Conservation (phyloP, 345 rosid genomes). For the Eucalyptus regnans region DNA sequence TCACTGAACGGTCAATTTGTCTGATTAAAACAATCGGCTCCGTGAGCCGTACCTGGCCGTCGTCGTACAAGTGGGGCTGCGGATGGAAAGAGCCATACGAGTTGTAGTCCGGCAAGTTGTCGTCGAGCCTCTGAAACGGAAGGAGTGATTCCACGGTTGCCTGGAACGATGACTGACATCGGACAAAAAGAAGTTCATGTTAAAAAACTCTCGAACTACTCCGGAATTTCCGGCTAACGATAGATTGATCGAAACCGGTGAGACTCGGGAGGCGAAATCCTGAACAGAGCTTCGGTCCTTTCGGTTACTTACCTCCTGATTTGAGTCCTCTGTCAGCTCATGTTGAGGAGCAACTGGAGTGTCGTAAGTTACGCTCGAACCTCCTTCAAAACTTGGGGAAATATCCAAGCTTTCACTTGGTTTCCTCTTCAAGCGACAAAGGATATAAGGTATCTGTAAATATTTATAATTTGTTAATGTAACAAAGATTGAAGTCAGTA, state of each 20-base stretch:
- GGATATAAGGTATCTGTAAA: neutral
- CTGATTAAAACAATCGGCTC: neutral
- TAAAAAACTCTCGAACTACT: neutral
- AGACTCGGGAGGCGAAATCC: neutral
- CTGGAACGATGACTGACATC: neutral
- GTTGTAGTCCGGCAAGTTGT: neutral
- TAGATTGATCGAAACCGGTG: neutral
- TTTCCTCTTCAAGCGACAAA: neutral
- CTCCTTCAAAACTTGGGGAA: neutral
- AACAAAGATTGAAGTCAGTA: neutral
- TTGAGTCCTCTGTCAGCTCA: neutral
- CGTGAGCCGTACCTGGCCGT: accelerated
- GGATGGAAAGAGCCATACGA: neutral
- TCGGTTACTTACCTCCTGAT: neutral
- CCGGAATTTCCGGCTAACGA: too few species aligned
- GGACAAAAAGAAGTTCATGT: neutral
- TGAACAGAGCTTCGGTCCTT: neutral
- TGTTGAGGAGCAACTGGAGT: neutral
- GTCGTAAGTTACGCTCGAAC: neutral
- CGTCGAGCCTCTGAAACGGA: neutral
- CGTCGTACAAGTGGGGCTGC: neutral
- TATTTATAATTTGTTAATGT: neutral
- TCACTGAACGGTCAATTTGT: neutral
- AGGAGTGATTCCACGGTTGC: neutral
- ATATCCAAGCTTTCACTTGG: neutral